phyloP scores from a whole-genome alignment of 164 flowering plant genomes.

The Liquidambar formosana region DNA sequence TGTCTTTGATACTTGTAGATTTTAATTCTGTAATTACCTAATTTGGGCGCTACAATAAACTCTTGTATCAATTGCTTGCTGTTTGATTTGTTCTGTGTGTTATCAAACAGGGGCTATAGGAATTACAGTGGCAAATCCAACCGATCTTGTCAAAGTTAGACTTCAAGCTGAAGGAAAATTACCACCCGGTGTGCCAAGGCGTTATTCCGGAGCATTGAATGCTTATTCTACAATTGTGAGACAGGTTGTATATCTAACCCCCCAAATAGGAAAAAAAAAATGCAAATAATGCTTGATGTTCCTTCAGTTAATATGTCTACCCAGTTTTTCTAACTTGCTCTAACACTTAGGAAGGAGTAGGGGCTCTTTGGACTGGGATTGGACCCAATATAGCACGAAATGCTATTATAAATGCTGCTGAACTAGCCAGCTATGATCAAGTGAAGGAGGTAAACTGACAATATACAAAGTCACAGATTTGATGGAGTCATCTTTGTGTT shows the following conservation, averaged over 20 bases:
- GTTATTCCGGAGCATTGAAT: conserved; percentile 85
- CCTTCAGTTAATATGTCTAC: neutral
- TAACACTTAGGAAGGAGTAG: conserved; percentile 73
- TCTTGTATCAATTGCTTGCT: neutral
- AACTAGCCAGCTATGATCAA: conserved; percentile 97
- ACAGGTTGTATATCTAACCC: conserved; percentile 55
- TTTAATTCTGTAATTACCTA: neutral
- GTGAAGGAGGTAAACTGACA: conserved; percentile 70
- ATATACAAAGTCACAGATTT: neutral
- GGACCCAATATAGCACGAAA: conserved; percentile 93
- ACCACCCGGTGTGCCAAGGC: conserved; percentile 85
- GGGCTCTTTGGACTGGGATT: conserved; percentile 93
- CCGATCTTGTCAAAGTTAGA: conserved; percentile 98
- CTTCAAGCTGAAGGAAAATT: conserved; percentile 97
- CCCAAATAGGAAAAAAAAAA: too few relatives aligned
- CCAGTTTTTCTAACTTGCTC: conserved; percentile 12
- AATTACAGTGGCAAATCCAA: conserved; percentile 89
- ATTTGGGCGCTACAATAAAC: neutral
- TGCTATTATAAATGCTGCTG: conserved; percentile 98
- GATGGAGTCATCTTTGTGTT: neutral
- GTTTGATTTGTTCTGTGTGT: neutral
- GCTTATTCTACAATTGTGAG: conserved; percentile 86
- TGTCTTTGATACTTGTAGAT: neutral
- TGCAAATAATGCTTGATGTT: too few relatives aligned
- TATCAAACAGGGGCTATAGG: conserved; percentile 77